These are phyloP conservation scores for Pinus tabuliformis DNA, from an alignment of 75 land plant genomes.

Conservation along the genomic window DNA sequence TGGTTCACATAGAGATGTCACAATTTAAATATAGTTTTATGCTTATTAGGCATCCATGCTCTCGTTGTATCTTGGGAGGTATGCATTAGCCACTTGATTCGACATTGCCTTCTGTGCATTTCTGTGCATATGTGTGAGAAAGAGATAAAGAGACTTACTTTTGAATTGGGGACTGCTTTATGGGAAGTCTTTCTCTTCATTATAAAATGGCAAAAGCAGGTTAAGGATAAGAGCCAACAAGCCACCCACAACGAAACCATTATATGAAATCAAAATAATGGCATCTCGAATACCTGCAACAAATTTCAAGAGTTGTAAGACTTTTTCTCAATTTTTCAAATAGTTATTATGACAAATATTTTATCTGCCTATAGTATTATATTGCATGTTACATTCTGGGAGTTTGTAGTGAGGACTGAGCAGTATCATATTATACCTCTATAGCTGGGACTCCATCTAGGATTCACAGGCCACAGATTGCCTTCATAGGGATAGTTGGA, in stretches of 20 bases:
- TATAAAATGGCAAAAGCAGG: constrained; percentile 23
- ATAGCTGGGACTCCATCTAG: constrained; percentile 28
- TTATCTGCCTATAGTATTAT: too few relatives aligned
- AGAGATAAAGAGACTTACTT: background rate
- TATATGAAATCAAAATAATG: constrained; percentile 21
- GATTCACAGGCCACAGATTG: constrained; percentile 37
- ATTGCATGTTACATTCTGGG: too few relatives aligned
- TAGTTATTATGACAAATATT: background rate
- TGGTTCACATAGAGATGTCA: too few relatives aligned
- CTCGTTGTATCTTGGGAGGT: too few relatives aligned
- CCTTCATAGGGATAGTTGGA: constrained; percentile 24
- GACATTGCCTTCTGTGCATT: too few relatives aligned
- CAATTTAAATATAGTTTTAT: too few relatives aligned
- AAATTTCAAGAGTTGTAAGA: background rate
- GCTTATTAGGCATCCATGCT: too few relatives aligned
- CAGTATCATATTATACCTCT: constrained; percentile 27
- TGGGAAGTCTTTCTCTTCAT: background rate
- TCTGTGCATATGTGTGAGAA: too few relatives aligned
- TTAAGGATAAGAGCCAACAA: constrained; percentile 27
- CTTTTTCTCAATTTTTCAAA: background rate
- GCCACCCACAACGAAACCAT: constrained; percentile 37
- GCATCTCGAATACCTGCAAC: constrained; percentile 37
- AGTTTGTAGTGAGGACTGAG: background rate
- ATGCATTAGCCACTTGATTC: too few relatives aligned
- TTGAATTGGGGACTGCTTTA: background rate